phyloP scores from a whole-genome alignment of 371 early-diverging fungal species.

The Nematocida ausubeli region DNA sequence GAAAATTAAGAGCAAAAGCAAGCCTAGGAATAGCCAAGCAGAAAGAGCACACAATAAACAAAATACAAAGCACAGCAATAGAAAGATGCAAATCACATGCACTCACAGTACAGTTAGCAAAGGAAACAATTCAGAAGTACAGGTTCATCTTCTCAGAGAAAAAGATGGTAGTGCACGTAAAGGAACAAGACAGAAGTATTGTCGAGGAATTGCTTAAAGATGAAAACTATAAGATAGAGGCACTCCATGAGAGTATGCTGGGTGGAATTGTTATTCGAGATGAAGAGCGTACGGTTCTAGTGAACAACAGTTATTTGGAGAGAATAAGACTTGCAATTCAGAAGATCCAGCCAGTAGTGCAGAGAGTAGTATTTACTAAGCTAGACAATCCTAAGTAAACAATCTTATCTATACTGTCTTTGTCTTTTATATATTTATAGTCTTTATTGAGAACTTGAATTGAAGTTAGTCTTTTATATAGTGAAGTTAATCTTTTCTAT shows the following conservation, averaged over 20 bases:
- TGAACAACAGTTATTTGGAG: slow-evolving; percentile 64
- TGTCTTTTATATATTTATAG: no score
- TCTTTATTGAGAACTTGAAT: no score
- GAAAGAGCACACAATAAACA: slow-evolving; percentile 56
- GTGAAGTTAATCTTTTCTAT: no score
- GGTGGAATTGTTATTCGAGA: slow-evolving; percentile 64
- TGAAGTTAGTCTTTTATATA: no score
- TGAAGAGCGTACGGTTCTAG: slow-evolving; percentile 56
- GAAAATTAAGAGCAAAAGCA: slow-evolving; percentile 56
- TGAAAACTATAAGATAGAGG: slow-evolving; percentile 28
- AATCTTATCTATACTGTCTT: not conserved
- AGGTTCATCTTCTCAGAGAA: slow-evolving; percentile 45
- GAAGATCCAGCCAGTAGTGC: slow-evolving; percentile 48
- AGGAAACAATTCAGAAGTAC: slow-evolving; percentile 54
- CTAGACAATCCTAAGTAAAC: not conserved
- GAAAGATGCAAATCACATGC: not conserved
- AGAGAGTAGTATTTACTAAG: slow-evolving; percentile 49
- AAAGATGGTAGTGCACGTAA: slow-evolving; percentile 55
- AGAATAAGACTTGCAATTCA: slow-evolving; percentile 53
- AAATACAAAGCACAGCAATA: slow-evolving; percentile 37
- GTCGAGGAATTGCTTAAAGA: not conserved
- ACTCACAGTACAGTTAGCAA: slow-evolving; percentile 35
- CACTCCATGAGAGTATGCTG: slow-evolving; percentile 45
- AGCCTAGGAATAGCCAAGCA: slow-evolving; percentile 24
- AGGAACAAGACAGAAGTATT: slow-evolving; percentile 50